Conservation (phyloP, 2,329 filamentous ascomycete genomes). For the Orbilia brochopaga region DNA sequence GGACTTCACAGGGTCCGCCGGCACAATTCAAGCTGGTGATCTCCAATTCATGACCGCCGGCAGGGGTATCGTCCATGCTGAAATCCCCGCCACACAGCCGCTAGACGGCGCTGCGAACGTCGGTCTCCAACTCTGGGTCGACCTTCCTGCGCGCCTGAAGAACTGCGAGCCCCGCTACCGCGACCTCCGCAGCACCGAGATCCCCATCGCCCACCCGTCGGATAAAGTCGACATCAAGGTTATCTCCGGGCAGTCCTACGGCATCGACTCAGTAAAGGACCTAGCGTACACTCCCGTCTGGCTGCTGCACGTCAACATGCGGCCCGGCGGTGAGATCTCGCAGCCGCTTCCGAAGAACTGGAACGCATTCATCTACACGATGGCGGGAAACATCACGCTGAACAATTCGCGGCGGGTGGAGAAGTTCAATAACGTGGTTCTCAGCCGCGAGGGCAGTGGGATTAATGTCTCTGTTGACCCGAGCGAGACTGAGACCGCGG, state of each 20-base stretch:
- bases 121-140: slow-evolving; percentile 94
- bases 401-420: slow-evolving; percentile 65
- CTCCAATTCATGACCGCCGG: slow-evolving; percentile 98
- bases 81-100: slow-evolving; percentile 84
- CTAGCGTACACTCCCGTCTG: slow-evolving; percentile 97
- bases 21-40: slow-evolving; percentile 84
- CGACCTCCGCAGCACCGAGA: slow-evolving; percentile 78
- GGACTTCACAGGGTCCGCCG: slow-evolving; percentile 84
- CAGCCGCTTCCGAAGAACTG: slow-evolving; percentile 79
- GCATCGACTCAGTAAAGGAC: slow-evolving; percentile 84
- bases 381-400: slow-evolving; percentile 74
- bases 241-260: slow-evolving; percentile 83
- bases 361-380: slow-evolving; percentile 87
- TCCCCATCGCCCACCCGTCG: slow-evolving; percentile 70
- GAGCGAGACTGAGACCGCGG: slow-evolving; percentile 66
- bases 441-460: slow-evolving; percentile 77
- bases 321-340: slow-evolving; percentile 76
- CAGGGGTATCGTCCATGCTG: slow-evolving; percentile 87
- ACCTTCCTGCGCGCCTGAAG: slow-evolving; percentile 82
- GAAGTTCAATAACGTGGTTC: slow-evolving; percentile 87
- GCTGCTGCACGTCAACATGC: slow-evolving; percentile 82
- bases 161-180: slow-evolving; percentile 89
- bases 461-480: slow-evolving; percentile 74
- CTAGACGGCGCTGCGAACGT: slow-evolving; percentile 76
- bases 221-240: slow-evolving; percentile 85